Percentiles rank a stretch among this genome's conserved stretches.
These are phyloP conservation scores for Nakazawaea populi DNA, from an alignment of 805 yeast species.

Conservation along the genomic window DNA sequence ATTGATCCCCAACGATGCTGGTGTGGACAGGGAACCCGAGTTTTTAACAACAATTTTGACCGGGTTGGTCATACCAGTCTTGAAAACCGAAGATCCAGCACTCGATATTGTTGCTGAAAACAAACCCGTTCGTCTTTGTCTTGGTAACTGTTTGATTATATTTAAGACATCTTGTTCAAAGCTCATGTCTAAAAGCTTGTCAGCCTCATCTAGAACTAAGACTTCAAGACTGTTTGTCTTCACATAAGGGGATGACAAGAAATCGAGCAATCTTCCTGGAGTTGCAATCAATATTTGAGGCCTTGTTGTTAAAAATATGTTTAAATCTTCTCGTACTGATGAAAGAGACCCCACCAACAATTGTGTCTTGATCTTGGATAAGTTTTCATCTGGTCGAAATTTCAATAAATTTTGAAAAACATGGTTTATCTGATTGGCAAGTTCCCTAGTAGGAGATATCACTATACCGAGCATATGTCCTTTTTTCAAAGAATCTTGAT, in stretches of 20 bases:
- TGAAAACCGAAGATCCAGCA: slow-evolving; percentile 73
- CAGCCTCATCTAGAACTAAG: slow-evolving; percentile 89
- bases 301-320: slow-evolving; percentile 39
- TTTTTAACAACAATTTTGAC: slow-evolving; percentile 78
- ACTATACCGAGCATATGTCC: slow-evolving; percentile 72
- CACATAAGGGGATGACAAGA: slow-evolving; percentile 53
- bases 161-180: slow-evolving; percentile 63
- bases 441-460: slow-evolving; percentile 62
- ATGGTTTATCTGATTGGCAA: slow-evolving; percentile 61
- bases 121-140: slow-evolving; percentile 88
- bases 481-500: slow-evolving; percentile 32
- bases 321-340: slow-evolving; percentile 66
- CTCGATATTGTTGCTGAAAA: slow-evolving; percentile 90
- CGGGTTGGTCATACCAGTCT: slow-evolving; percentile 91
- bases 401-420: slow-evolving; percentile 60
- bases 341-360: slow-evolving; percentile 58
- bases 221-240: slow-evolving; percentile 62
- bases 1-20: slow-evolving; percentile 56
- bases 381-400: slow-evolving; percentile 43
- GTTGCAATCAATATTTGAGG: slow-evolving; percentile 87
- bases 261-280: slow-evolving; percentile 83
- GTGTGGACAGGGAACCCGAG: slow-evolving; percentile 35
- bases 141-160: slow-evolving; percentile 68
- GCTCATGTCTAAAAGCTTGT: slow-evolving; percentile 73
- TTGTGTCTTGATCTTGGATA: slow-evolving; percentile 43